Evolutionary conservation across 495 filamentous ascomycete species (phyloP), one percentile per base, ranked within the genome.

Genomic region (Hypoxylon fragiforme): DNA sequence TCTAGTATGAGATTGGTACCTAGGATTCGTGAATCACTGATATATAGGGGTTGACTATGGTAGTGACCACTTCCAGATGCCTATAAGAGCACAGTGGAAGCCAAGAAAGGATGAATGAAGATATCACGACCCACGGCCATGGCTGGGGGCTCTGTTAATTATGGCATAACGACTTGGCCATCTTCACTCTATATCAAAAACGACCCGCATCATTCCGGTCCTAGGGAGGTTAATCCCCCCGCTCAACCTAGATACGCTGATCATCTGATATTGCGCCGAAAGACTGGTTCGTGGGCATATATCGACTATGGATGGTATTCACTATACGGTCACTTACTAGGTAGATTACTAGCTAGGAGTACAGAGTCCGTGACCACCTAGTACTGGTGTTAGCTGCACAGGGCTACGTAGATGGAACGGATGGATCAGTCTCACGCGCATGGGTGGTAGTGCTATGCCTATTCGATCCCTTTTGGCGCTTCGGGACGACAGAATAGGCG

Each of bases 371-470:
- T 40, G 20, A 1, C 20, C n/a, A n/a, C n/a, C n/a, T n/a, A n/a
- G n/a, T 11, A 41, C 24, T 41, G 26, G 5, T 3, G 47, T 45
- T 30, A 41, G 2, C 7, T 36, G 3, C 9, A 11, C 36, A 38
- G 36, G 32, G 11, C 14, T 24, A 34, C 44, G 15, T 4, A 20
- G 19, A 36, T 31, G 8, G 13, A 59, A 24, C 39, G 19, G 4
- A 19, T 37, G 34, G 6, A 26, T 32, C 34, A 16, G 32, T 9
- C 21, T 36, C 14, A 24, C 31, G 38, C 32, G 21, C 8, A 2
- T 24, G 37, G 34, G 41, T 60, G 50, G 16, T 48, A 12, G n/a
- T n/a, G n/a, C 50, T 54, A 49, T 40, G 20, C 50, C 44, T 11
- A 19, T 60, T 36, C 8, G 9, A 18, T 12, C 44, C 12, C 7